phyloP scores from a whole-genome alignment of 495 filamentous ascomycete genomes.

The Hamigera avellanea region DNA sequence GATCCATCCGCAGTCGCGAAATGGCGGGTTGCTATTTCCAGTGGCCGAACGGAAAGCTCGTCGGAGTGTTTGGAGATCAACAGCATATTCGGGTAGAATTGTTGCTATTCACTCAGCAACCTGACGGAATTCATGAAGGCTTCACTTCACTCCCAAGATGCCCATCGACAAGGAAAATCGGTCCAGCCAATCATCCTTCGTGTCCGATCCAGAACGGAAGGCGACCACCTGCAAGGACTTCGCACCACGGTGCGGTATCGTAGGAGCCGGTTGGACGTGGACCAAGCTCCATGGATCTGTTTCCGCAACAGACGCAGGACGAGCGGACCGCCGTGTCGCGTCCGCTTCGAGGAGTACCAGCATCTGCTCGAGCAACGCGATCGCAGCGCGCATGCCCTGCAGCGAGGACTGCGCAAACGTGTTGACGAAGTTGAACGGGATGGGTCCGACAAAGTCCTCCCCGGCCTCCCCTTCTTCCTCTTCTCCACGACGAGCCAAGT shows the following conservation, averaged over 20 bases:
- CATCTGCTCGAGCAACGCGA: slow-evolving; percentile 3
- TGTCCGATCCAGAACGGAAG: background rate
- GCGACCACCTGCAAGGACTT: too few relatives aligned
- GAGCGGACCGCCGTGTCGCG: background rate
- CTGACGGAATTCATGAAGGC: too few relatives aligned
- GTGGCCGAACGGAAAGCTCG: too few relatives aligned
- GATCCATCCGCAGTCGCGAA: too few relatives aligned
- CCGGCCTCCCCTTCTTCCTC: background rate
- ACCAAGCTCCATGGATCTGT: slow-evolving; percentile 2
- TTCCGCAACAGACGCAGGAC: background rate
- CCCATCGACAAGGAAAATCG: slow-evolving; percentile 6
- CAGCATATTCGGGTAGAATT: too few relatives aligned
- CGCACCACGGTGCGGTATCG: background rate
- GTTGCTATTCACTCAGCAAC: too few relatives aligned
- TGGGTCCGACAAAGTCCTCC: slow-evolving; percentile 5
- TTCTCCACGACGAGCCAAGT: too few relatives aligned
- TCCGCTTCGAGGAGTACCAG: background rate
- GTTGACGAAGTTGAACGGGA: slow-evolving; percentile 5
- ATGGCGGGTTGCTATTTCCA: too few relatives aligned
- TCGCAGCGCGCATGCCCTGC: slow-evolving; percentile 3
- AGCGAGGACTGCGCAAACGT: slow-evolving; percentile 3
- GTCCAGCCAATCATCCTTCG: slow-evolving; percentile 4
- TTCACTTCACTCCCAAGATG: slow-evolving; percentile 9
- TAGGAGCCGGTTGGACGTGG: background rate
- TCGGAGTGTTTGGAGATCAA: too few relatives aligned